Conservation (phyloP, 345 rosid genomes). For the Toxicodendron radicans region DNA sequence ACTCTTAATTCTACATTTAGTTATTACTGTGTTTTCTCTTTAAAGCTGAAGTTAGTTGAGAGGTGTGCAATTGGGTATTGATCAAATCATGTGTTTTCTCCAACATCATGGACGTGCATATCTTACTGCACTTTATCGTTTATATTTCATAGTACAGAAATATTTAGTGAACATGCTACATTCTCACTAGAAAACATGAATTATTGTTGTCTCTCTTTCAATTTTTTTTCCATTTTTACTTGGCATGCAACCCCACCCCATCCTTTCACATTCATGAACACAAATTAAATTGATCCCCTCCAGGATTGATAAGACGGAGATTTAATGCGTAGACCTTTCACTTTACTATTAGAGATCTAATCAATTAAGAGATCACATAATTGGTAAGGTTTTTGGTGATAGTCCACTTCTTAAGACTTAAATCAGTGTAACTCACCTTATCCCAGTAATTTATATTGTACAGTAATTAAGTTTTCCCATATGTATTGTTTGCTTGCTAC, state of each 20-base stretch:
- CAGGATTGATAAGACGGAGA: too few species aligned
- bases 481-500: neutral
- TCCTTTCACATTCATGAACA: too few species aligned
- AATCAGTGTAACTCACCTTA: neutral
- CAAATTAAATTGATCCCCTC: too few species aligned
- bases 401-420: neutral
- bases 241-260: too few species aligned
- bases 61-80: neutral
- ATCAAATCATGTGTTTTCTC: neutral
- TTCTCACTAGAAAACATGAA: neutral
- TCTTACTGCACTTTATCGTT: neutral
- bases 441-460: neutral
- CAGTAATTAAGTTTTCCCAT: neutral
- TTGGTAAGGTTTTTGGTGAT: constrained; percentile 1
- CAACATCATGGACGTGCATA: neutral
- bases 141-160: neutral
- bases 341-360: too few species aligned
- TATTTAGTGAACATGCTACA: neutral
- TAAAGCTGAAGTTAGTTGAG: neutral
- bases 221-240: too few species aligned
- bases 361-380: neutral
- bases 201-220: neutral
- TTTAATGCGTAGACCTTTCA: too few species aligned
- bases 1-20: neutral
- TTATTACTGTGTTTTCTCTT: neutral